Evolutionary conservation across 1,284 basidiomycete species (phyloP).

Genomic region (Apiotrichum akiyoshidainum): DNA sequence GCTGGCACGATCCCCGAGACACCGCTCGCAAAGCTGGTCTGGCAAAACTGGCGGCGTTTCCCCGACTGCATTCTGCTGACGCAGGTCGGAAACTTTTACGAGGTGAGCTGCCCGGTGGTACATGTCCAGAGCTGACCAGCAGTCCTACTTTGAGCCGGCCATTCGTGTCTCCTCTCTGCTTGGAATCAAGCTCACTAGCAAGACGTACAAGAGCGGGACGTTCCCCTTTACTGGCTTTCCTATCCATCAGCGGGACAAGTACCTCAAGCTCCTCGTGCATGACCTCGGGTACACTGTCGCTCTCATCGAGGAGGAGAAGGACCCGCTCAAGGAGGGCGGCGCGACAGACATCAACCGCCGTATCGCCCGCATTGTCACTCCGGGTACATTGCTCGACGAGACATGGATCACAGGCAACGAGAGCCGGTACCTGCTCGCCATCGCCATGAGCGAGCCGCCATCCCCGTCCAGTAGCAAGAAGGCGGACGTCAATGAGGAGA

Average conservation of each 20-base stretch:
- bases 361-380: slow-evolving; percentile 80
- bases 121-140: slow-evolving; percentile 2
- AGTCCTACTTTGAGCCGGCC: slow-evolving; percentile 95
- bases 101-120: slow-evolving; percentile 57
- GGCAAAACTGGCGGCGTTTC: slow-evolving; percentile 68
- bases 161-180: slow-evolving; percentile 69
- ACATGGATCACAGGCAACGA: slow-evolving; percentile 76
- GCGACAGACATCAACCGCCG: slow-evolving; percentile 54
- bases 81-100: slow-evolving; percentile 90
- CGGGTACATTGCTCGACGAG: slow-evolving; percentile 88
- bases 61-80: slow-evolving; percentile 86
- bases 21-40: slow-evolving; percentile 64
- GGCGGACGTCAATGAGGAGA: background rate
- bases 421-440: slow-evolving; percentile 81
- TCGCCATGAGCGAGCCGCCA: slow-evolving; percentile 49
- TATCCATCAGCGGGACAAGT: slow-evolving; percentile 73
- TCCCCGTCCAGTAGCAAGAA: background rate
- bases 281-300: slow-evolving; percentile 78
- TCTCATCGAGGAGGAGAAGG: slow-evolving; percentile 80
- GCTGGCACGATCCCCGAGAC: slow-evolving; percentile 39
- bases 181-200: slow-evolving; percentile 47
- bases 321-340: slow-evolving; percentile 6
- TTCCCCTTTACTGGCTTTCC: slow-evolving; percentile 87
- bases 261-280: slow-evolving; percentile 80
- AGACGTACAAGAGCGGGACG: slow-evolving; percentile 48